These are phyloP conservation scores for Euphorbia corollata DNA, from an alignment of 441 rosid genomes.

Conservation along the genomic window DNA sequence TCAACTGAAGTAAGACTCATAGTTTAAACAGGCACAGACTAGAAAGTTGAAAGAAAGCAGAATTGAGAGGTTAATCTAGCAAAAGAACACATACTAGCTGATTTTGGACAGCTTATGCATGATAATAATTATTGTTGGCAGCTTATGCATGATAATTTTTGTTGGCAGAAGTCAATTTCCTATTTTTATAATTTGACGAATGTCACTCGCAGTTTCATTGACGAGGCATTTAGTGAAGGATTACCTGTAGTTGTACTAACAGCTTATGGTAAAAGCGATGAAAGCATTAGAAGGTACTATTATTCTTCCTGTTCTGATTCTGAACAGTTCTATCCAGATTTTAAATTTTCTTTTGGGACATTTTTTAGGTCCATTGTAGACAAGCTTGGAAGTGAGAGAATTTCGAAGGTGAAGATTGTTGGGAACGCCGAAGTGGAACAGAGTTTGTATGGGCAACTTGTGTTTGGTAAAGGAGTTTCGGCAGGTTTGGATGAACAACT, in stretches of 20 bases:
- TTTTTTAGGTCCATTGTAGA: constrained; percentile 56
- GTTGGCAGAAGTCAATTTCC: no score
- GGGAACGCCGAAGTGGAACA: constrained; percentile 56
- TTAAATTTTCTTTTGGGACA: constrained; percentile 2
- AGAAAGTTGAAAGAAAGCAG: not conserved
- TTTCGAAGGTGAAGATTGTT: constrained; percentile 49
- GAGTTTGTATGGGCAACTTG: constrained; percentile 79
- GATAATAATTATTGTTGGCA: no score
- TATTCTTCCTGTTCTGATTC: constrained; percentile 1
- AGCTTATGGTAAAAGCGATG: constrained; percentile 62
- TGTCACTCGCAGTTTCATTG: constrained; percentile 56
- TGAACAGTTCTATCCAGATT: not conserved
- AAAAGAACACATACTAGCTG: not conserved
- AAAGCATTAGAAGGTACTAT: constrained; percentile 59
- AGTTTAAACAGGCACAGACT: not conserved
- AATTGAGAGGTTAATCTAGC: not conserved
- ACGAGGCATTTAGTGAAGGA: constrained; percentile 48
- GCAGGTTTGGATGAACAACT: constrained; percentile 64
- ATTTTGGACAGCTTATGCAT: not conserved
- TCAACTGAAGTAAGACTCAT: not conserved
- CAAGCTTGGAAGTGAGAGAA: constrained; percentile 71
- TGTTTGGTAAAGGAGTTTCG: constrained; percentile 47
- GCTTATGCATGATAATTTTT: no score
- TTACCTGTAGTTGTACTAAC: constrained; percentile 54
- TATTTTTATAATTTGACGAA: constrained; percentile 3